Base-by-base conservation (phyloP, 768 basidiomycete genomes). In the Fomitopsis serialis region DNA sequence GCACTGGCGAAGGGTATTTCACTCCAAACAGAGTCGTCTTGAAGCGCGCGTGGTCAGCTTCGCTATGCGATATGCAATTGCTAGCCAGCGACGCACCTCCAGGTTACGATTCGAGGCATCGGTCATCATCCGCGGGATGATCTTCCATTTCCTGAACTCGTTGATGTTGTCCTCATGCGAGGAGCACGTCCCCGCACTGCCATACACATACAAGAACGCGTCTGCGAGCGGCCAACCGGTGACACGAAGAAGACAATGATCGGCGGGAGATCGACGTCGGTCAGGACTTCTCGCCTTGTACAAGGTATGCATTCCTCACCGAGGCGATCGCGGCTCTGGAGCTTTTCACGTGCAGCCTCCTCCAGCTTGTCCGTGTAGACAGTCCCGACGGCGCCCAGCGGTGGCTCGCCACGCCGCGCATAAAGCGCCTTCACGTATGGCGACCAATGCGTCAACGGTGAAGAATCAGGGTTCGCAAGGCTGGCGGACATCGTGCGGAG, bases 91-190 rank as follows among this genome's bases (percentile, higher is more conserved):
- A 54, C 73, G 48, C 60, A 85, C 89, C 59, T 85, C 78, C 27
- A 92, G 63, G 45, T 66, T 79, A 21, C 88, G 78, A 19, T 69
- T 64, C 3, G 80, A 80, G 0, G 78, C 78, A 56, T 83, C 72
- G 19, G 81, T 74, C 29, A 92, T 77, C 88, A 91, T 89, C 6
- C 85, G 79, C 2, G 90, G 90, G n/a, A 93, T 72, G 64, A 95
- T 87, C 34, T 78, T 79, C 74, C 78, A 92, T 51, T 74, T 80
- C 22, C 80, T 72, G 50, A 92, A 76, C 2, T 81, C 84, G 37
- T 70, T 75, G 32, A 74, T 74, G 61, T 95, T 94, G 47, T 79
- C 81, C 10, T 65, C 72, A 63, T 87, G 79, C 1, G 92, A 94
- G 25, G 77, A 72, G 52, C 75, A 74, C 2, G 80, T 78, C 1